Conservation (phyloP, 352 stramenopile species). For the Globisporangium camurandrum region DNA sequence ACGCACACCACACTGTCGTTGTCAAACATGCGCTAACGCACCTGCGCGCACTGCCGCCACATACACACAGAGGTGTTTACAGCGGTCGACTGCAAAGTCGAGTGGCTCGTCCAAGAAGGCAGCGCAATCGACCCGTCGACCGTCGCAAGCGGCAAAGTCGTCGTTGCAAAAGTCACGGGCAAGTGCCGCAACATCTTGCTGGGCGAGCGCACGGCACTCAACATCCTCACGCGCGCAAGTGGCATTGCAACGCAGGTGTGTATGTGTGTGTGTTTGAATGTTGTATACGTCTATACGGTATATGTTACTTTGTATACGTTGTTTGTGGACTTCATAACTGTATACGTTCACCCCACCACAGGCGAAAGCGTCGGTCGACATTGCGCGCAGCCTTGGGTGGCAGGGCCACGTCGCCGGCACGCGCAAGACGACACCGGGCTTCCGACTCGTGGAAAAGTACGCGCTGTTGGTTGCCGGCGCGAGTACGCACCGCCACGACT, state of each 20-base stretch:
- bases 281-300: too few relatives aligned
- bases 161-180: slow-evolving; percentile 92
- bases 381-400: slow-evolving; percentile 74
- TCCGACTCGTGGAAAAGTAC: slow-evolving; percentile 99
- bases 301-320: too few relatives aligned
- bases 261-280: too few relatives aligned
- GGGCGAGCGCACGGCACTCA: slow-evolving; percentile 96
- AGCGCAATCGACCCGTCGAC: slow-evolving; percentile 34
- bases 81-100: slow-evolving; percentile 84
- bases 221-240: slow-evolving; percentile 93
- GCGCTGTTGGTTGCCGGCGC: slow-evolving; percentile 94
- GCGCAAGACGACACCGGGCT: slow-evolving; percentile 98
- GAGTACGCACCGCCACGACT: slow-evolving; percentile 92
- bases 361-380: slow-evolving; percentile 52
- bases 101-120: slow-evolving; percentile 87
- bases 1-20: too few relatives aligned
- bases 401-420: slow-evolving; percentile 94
- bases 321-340: too few relatives aligned
- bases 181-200: slow-evolving; percentile 91
- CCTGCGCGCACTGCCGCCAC: too few relatives aligned
- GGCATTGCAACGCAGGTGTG: slow-evolving; percentile 93
- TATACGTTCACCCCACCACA: too few relatives aligned
- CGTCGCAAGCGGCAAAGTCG: slow-evolving; percentile 67
- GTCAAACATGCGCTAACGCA: too few relatives aligned
- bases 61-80: slow-evolving; percentile 85